These are phyloP conservation scores for Suillus decipiens DNA, from an alignment of 768 basidiomycete genomes.

Conservation along the genomic window DNA sequence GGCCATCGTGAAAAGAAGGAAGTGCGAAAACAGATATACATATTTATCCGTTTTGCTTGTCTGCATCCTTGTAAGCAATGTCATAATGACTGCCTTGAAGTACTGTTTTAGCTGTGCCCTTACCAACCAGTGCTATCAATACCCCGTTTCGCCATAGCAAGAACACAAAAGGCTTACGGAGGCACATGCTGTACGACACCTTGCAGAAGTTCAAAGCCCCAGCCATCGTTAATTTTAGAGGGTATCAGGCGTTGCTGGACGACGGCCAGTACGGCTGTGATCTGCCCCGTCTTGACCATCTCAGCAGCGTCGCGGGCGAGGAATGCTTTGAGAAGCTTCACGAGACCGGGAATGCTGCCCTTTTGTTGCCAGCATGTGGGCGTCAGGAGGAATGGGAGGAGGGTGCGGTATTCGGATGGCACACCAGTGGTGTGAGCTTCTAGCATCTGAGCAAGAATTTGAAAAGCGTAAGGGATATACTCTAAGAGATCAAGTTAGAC, in stretches of 20 bases:
- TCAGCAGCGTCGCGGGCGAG: conserved; percentile 65
- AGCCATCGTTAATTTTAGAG: conserved; percentile 83
- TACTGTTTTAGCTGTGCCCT: conserved; percentile 66
- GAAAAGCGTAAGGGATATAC: conserved; percentile 97
- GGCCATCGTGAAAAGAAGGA: conserved; percentile 76
- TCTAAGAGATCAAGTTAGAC: conserved; percentile 47
- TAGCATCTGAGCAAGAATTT: conserved; percentile 94
- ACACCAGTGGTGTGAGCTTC: conserved; percentile 69
- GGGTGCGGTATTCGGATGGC: conserved; percentile 73
- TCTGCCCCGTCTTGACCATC: conserved; percentile 72
- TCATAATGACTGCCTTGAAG: conserved; percentile 73
- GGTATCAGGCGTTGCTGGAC: conserved; percentile 89
- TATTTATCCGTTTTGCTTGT: conserved; percentile 88
- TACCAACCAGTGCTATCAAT: neutral
- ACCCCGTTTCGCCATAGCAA: neutral
- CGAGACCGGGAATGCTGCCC: conserved; percentile 92
- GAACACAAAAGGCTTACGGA: conserved; percentile 53
- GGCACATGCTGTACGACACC: conserved; percentile 72
- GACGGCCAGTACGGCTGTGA: conserved; percentile 80
- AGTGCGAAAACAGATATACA: conserved; percentile 78
- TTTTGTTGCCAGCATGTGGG: conserved; percentile 91
- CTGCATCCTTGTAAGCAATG: conserved; percentile 84
- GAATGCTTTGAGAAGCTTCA: conserved; percentile 84
- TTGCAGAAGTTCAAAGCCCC: conserved; percentile 90
- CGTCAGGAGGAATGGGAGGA: conserved; percentile 82